Percentiles rank a stretch among this genome's conserved stretches.
phyloP scores from a whole-genome alignment of 2,329 filamentous ascomycete species.

The Lanzia echinophila region DNA sequence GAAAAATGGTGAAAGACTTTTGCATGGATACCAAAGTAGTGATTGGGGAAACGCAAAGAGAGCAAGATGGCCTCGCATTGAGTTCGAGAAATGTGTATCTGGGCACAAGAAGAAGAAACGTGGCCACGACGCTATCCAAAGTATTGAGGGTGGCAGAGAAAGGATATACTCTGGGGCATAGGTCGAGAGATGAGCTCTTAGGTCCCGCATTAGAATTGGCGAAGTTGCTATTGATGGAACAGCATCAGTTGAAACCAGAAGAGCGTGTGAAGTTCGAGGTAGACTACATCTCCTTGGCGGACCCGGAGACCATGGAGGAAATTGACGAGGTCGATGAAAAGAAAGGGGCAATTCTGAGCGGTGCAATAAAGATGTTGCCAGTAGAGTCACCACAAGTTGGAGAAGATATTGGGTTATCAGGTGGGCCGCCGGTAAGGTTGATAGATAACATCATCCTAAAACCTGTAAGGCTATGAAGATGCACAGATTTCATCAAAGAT shows the following conservation, averaged over 20 bases:
- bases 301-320: constrained; percentile 78
- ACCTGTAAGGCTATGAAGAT: constrained; percentile 29
- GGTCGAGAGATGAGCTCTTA: constrained; percentile 60
- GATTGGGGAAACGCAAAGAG: constrained; percentile 68
- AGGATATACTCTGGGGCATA: constrained; percentile 48
- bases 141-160: constrained; percentile 66
- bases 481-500: background rate
- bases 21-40: constrained; percentile 69
- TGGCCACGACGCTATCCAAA: constrained; percentile 65
- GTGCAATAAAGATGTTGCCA: constrained; percentile 82
- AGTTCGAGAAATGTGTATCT: constrained; percentile 94
- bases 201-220: constrained; percentile 60
- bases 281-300: constrained; percentile 87
- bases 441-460: constrained; percentile 87
- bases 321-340: constrained; percentile 61
- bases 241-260: constrained; percentile 50
- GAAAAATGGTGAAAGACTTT: constrained; percentile 81
- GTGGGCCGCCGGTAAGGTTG: constrained; percentile 70
- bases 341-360: constrained; percentile 77
- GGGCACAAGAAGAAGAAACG: constrained; percentile 62
- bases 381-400: constrained; percentile 62
- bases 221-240: constrained; percentile 48
- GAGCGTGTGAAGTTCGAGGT: constrained; percentile 70
- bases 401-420: constrained; percentile 69
- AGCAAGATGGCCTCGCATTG: constrained; percentile 76